A percentile compares a stretch with the other conserved stretches of the same genome.
Conservation (phyloP, 805 yeast genomes). For the Candida silvatica region DNA sequence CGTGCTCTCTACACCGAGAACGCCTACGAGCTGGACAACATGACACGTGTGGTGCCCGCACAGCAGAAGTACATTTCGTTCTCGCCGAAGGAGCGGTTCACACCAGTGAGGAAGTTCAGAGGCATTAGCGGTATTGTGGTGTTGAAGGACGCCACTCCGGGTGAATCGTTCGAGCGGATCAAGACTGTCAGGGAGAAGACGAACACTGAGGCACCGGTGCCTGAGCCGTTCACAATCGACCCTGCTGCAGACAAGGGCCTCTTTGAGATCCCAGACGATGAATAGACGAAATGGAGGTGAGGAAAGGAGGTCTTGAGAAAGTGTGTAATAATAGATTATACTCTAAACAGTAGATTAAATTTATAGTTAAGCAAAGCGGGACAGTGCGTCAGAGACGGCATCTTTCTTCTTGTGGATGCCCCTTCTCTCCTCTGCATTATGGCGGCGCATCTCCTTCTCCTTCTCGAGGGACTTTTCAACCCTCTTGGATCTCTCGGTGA, state of each 20-base stretch:
- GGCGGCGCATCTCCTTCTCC: constrained; percentile 65
- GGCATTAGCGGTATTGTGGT: constrained; percentile 66
- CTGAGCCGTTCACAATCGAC: constrained; percentile 59
- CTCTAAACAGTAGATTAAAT: background rate
- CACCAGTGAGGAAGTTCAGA: constrained; percentile 73
- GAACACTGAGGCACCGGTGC: constrained; percentile 66
- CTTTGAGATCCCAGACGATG: constrained; percentile 17
- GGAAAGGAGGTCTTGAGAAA: background rate
- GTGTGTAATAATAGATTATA: too few relatives aligned
- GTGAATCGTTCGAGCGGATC: constrained; percentile 54
- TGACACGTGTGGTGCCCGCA: constrained; percentile 83
- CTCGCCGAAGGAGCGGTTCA: constrained; percentile 63
- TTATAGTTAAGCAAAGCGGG: constrained; percentile 33
- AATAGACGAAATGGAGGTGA: constrained; percentile 1
- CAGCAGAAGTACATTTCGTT: constrained; percentile 82
- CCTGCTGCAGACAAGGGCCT: constrained; percentile 27
- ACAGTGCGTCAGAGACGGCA: constrained; percentile 37
- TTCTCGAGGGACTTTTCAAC: constrained; percentile 63
- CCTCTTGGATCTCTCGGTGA: constrained; percentile 76
- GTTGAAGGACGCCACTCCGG: constrained; percentile 54
- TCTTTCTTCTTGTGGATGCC: constrained; percentile 48
- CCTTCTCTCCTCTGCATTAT: constrained; percentile 32
- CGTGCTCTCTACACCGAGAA: constrained; percentile 45
- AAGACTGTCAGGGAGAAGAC: constrained; percentile 78
- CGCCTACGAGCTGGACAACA: constrained; percentile 65